These are phyloP conservation scores for Proliferodiscus dingleyae DNA, from an alignment of 2,329 filamentous ascomycete genomes.

Conservation along the genomic window DNA sequence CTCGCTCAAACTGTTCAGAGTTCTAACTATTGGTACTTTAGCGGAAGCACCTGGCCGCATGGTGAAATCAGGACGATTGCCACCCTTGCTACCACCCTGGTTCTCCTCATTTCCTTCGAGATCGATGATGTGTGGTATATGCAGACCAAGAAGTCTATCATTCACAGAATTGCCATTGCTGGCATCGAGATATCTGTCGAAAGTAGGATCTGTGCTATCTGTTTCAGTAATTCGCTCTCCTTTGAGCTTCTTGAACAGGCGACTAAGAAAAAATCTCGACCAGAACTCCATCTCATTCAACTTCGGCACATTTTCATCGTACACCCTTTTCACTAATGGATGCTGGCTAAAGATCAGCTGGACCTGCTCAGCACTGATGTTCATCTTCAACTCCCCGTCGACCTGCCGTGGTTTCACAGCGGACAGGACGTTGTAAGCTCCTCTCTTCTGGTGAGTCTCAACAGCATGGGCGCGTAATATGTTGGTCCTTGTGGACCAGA, in stretches of 20 bases:
- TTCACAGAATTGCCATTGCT: constrained; percentile 56
- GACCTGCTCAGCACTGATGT: constrained; percentile 86
- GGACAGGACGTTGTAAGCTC: constrained; percentile 89
- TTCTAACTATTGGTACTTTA: constrained; percentile 83
- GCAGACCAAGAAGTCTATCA: constrained; percentile 52
- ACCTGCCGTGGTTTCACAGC: constrained; percentile 77
- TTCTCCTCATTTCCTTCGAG: constrained; percentile 94
- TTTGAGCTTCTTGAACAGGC: constrained; percentile 83
- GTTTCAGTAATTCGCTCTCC: constrained; percentile 79
- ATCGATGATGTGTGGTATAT: constrained; percentile 86
- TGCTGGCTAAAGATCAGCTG: constrained; percentile 91
- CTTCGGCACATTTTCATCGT: constrained; percentile 87
- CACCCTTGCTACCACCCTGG: constrained; percentile 72
- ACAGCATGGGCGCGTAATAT: constrained; percentile 86
- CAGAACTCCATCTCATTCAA: constrained; percentile 79
- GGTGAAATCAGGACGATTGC: constrained; percentile 83
- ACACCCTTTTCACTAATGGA: constrained; percentile 81
- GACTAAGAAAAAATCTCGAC: constrained; percentile 89
- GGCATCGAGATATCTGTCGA: constrained; percentile 79
- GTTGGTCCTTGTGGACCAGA: constrained; percentile 87
- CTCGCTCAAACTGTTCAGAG: constrained; percentile 84
- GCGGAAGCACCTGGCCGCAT: constrained; percentile 73
- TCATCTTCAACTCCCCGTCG: constrained; percentile 71
- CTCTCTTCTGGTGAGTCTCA: constrained; percentile 78
- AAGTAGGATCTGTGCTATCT: constrained; percentile 70